Conservation (phyloP, 75 land plant genomes). For the Sequoia sempervirens region DNA sequence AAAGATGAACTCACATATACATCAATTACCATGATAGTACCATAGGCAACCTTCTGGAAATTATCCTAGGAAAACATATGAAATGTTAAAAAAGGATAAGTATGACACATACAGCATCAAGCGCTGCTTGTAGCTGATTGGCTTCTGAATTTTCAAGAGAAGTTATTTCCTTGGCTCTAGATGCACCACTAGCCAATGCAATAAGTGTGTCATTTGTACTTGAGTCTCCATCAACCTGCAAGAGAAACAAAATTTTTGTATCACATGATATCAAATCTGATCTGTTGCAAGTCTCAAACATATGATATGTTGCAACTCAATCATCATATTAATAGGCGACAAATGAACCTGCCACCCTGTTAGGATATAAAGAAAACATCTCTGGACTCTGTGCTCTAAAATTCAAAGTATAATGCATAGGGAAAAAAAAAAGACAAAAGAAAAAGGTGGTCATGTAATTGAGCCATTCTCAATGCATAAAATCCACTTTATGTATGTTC, state of each 20-base stretch:
- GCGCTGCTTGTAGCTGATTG: conserved; percentile 73
- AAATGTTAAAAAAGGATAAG: not conserved
- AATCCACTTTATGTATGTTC: not conserved
- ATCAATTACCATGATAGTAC: not conserved
- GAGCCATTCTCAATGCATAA: not conserved
- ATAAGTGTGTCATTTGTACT: conserved; percentile 94
- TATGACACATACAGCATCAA: conserved; percentile 72
- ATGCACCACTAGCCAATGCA: conserved; percentile 88
- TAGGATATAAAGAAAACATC: not conserved
- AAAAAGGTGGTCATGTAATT: not conserved
- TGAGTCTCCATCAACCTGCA: conserved; percentile 95
- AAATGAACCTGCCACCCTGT: not conserved
- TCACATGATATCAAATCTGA: not conserved
- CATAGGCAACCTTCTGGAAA: not conserved
- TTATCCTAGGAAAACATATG: not conserved
- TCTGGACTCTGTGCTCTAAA: not conserved
- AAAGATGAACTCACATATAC: not conserved
- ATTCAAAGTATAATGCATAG: not conserved
- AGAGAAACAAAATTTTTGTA: not conserved
- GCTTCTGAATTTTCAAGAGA: conserved; percentile 61
- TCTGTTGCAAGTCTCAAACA: not conserved
- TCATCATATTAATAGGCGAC: not conserved
- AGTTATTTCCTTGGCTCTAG: conserved; percentile 54
- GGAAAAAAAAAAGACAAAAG: not conserved
- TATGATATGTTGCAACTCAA: not conserved